Conservation (phyloP, 352 stramenopile species). For the Pythium coloratum region DNA sequence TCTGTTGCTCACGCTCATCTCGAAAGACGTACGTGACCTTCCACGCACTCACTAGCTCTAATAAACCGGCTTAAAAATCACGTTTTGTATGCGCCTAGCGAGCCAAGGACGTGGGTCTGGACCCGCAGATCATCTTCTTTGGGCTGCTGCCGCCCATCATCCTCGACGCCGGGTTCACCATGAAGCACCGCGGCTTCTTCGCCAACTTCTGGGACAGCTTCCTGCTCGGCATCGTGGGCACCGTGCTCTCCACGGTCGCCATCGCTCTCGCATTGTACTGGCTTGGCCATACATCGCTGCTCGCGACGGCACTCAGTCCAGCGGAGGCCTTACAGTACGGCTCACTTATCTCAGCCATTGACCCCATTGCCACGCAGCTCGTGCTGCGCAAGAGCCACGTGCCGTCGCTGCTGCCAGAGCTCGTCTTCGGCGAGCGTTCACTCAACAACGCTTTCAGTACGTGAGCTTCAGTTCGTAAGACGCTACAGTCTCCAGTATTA, state of each 20-base stretch:
- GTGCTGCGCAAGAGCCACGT: constrained; percentile 90
- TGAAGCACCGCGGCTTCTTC: constrained; percentile 60
- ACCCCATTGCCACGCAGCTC: constrained; percentile 90
- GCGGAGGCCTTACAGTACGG: constrained; percentile 89
- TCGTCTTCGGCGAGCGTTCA: constrained; percentile 91
- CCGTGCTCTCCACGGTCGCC: constrained; percentile 43
- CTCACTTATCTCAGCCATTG: constrained; percentile 89
- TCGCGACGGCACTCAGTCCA: constrained; percentile 15
- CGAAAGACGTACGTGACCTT: constrained; percentile 23
- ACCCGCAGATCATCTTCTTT: constrained; percentile 60
- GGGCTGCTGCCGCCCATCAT: constrained; percentile 63
- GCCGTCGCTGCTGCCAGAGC: constrained; percentile 48
- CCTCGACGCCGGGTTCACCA: constrained; percentile 59
- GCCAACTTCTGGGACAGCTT: constrained; percentile 45
- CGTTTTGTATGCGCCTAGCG: constrained; percentile 7
- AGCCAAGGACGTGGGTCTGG: constrained; percentile 36
- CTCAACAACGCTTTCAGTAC: constrained; percentile 84
- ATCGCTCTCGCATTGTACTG: constrained; percentile 42
- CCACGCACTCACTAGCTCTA: not conserved
- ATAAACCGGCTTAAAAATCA: no score
- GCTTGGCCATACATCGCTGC: constrained; percentile 31
- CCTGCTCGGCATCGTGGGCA: constrained; percentile 48
- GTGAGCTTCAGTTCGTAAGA: constrained; percentile 22
- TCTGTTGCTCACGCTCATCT: constrained; percentile 17
- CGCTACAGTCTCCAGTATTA: no score